A percentile compares a stretch with the other conserved stretches of the same genome.
phyloP scores from a whole-genome alignment of 495 filamentous ascomycete species.

The Pseudevernia furfuracea region DNA sequence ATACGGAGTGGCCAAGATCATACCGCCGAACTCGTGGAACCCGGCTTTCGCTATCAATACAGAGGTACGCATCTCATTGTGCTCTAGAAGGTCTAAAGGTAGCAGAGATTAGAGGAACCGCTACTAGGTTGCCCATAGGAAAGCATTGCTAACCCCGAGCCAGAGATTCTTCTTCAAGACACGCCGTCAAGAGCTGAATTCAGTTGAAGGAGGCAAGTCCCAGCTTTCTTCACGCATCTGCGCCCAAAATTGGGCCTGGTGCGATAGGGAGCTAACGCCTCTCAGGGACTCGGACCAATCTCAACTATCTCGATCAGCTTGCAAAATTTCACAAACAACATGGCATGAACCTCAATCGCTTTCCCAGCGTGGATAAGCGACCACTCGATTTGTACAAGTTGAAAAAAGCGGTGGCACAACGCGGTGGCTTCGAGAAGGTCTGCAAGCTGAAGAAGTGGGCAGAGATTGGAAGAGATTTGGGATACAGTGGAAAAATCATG shows the following conservation, averaged over 20 bases:
- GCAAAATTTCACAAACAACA: constrained; percentile 96
- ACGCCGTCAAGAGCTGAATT: constrained; percentile 93
- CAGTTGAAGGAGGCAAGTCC: constrained; percentile 90
- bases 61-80: constrained; percentile 56
- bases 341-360: constrained; percentile 84
- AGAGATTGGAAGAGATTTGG: constrained; percentile 92
- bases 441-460: constrained; percentile 99
- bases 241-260: not conserved
- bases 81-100: not conserved
- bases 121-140: not conserved
- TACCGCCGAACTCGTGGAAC: constrained; percentile 90
- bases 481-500: constrained; percentile 99
- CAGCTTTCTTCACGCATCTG: constrained; percentile 17
- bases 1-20: constrained; percentile 90
- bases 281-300: constrained; percentile 83
- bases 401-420: constrained; percentile 90
- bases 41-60: constrained; percentile 94
- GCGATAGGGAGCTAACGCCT: constrained; percentile 8
- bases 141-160: constrained; percentile 25
- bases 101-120: not conserved
- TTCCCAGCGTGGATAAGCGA: constrained; percentile 96
- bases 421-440: constrained; percentile 90
- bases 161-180: constrained; percentile 97
- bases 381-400: constrained; percentile 91
- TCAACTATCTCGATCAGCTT: constrained; percentile 92